Conservation (phyloP, 225 moss, liverwort and hornwort species). For the Physcomitrellopsis africana region DNA sequence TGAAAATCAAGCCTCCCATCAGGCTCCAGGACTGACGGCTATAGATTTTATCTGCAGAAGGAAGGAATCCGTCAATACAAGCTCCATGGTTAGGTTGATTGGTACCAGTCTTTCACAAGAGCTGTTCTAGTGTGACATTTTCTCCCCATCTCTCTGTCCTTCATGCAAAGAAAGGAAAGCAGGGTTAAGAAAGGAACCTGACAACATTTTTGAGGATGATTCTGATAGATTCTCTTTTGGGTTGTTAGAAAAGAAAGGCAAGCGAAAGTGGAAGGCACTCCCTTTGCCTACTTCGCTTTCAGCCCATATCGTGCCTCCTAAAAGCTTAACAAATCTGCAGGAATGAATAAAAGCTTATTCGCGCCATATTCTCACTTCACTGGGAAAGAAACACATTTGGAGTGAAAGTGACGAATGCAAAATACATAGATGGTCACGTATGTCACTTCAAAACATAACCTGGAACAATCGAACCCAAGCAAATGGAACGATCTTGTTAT, state of each 20-base stretch:
- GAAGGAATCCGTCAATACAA: constrained; percentile 49
- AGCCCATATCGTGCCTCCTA: constrained; percentile 69
- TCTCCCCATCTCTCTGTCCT: neutral
- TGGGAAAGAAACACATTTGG: neutral
- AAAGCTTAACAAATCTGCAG: constrained; percentile 73
- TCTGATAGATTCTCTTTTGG: constrained; percentile 31
- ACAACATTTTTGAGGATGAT: constrained; percentile 6
- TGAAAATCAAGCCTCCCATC: constrained; percentile 44
- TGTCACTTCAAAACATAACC: too few species aligned
- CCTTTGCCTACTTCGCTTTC: constrained; percentile 69
- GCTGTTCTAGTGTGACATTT: neutral
- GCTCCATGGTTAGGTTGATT: neutral
- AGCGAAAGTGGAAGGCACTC: constrained; percentile 60
- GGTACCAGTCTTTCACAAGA: constrained; percentile 12
- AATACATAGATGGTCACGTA: neutral
- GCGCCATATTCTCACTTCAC: neutral
- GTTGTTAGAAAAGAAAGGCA: constrained; percentile 49
- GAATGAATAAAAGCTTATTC: neutral
- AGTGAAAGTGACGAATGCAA: neutral
- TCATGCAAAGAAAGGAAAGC: neutral
- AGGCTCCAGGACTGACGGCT: constrained; percentile 40
- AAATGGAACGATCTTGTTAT: too few species aligned
- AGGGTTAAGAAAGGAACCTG: constrained; percentile 19
- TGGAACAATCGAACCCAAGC: too few species aligned
- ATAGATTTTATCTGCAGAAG: constrained; percentile 26